Percentiles rank a stretch among this genome's conserved stretches.
These are phyloP conservation scores for Talaromyces trachyspermus DNA, from an alignment of 495 filamentous ascomycete species.

Conservation along the genomic window DNA sequence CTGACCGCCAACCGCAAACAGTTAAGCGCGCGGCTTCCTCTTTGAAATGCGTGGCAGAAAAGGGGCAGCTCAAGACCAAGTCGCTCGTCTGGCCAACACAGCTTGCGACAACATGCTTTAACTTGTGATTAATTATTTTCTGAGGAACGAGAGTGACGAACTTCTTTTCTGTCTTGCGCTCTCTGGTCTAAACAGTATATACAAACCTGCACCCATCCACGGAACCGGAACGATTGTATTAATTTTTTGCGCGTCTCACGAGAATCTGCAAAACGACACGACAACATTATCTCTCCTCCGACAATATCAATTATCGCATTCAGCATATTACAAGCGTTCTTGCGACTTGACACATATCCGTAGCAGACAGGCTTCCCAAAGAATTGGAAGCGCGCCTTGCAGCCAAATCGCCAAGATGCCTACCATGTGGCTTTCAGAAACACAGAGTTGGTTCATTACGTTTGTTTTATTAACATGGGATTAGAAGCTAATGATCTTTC, in stretches of 20 bases:
- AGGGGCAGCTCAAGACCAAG: neutral
- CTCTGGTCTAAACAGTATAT: no score
- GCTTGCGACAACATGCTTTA: neutral
- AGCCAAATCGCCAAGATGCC: conserved; percentile 35
- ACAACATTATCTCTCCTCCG: no score
- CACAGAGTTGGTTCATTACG: conserved; percentile 65
- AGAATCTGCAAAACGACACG: no score
- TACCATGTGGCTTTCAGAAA: conserved; percentile 91
- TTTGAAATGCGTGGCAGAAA: conserved; percentile 8
- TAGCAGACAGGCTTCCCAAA: neutral
- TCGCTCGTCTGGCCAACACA: neutral
- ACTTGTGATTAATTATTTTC: neutral
- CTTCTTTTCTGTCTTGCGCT: no score
- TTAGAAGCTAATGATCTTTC: neutral
- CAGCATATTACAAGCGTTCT: no score
- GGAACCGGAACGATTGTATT: no score
- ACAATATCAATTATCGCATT: no score
- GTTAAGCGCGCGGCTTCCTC: conserved; percentile 6
- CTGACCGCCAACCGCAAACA: conserved; percentile 8
- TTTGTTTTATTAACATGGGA: neutral
- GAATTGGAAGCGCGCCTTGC: neutral
- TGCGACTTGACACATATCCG: neutral
- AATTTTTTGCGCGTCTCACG: no score
- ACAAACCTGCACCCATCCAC: no score
- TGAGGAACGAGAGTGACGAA: neutral